phyloP scores from a whole-genome alignment of 2,329 filamentous ascomycete genomes.

The Diaporthe destruens region DNA sequence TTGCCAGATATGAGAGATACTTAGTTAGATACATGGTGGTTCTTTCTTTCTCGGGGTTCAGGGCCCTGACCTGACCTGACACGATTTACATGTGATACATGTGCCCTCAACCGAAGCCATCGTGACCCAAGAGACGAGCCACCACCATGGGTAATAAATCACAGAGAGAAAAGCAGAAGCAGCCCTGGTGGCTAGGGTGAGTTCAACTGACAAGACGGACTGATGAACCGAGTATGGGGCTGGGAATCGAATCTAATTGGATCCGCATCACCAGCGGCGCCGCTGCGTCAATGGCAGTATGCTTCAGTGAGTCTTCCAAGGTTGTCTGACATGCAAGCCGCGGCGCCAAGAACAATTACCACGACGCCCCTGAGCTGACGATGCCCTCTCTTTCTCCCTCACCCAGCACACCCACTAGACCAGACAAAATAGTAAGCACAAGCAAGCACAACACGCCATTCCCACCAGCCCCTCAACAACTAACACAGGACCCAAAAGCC shows the following conservation, averaged over 20 bases:
- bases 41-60: not conserved
- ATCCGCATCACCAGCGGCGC: slow-evolving; percentile 51
- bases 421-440: slow-evolving; percentile 58
- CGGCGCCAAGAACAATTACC: not conserved
- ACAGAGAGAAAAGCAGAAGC: slow-evolving; percentile 49
- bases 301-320: slow-evolving; percentile 55
- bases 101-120: not conserved
- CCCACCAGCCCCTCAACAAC: too few relatives aligned
- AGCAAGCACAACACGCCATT: slow-evolving; percentile 41
- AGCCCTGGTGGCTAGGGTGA: slow-evolving; percentile 61
- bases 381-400: slow-evolving; percentile 25
- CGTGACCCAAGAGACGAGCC: not conserved
- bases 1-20: not conserved
- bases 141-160: slow-evolving; percentile 34
- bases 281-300: slow-evolving; percentile 59
- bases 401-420: slow-evolving; percentile 57
- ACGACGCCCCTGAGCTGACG: slow-evolving; percentile 6
- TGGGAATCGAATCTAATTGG: not conserved
- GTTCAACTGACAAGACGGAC: slow-evolving; percentile 34
- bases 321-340: too few relatives aligned
- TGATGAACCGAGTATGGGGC: not conserved
- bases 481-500: slow-evolving; percentile 46
- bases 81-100: not conserved
- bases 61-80: not conserved
- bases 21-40: too few relatives aligned